Evolutionary conservation across 192 early-diverging fungal species (phyloP), one percentile per base, ranked within the genome.

Genomic region (Haplosporangium gracile): DNA sequence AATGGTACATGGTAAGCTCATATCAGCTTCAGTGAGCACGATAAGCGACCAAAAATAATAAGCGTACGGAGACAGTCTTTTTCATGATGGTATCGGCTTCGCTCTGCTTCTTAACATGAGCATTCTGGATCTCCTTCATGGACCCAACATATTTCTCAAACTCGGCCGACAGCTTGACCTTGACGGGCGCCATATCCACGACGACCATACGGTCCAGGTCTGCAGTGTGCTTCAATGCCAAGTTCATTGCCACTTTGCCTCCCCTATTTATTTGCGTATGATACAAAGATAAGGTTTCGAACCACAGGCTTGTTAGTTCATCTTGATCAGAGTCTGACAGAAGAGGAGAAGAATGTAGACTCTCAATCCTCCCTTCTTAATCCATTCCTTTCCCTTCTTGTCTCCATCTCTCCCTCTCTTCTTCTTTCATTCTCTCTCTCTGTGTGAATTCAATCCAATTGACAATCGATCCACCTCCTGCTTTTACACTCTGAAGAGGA

Each of bases 211-310:
- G 90, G n/a, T 88, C 88, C 26, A 96, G 70, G 29, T 88, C 85
- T 1, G 91, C 89, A 20, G 47, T 1, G 2, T 87, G 84, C 39
- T 87, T 87, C 45, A 96, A 76, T 5, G 95, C 94, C n/a, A 95
- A 74, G 36, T 79, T 88, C 94, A 97, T 96, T 0, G 92, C 95
- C 15, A 93, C 93, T 70, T 95, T 97, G 49, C 95, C 95, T 69
- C 95, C 96, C 92, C 91, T 93, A 78, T 57, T 1, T 45, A 26
- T 34, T 74, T 40, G 36, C 29, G 10, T 73, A 38, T 24, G 24
- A 70, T 65, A 74, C 26, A 82, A 65, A 36, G 13, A 22, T 10
- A 42, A 47, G 38, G 26, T 29, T 29, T 29, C n/a, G 51, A 4
- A 60, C 26, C 2, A 60, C 16, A 45, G 9, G 11, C 60, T 63